These are phyloP conservation scores for Sugiyamaella boreocaroliniensis DNA, from an alignment of 805 yeast species.

Conservation along the genomic window DNA sequence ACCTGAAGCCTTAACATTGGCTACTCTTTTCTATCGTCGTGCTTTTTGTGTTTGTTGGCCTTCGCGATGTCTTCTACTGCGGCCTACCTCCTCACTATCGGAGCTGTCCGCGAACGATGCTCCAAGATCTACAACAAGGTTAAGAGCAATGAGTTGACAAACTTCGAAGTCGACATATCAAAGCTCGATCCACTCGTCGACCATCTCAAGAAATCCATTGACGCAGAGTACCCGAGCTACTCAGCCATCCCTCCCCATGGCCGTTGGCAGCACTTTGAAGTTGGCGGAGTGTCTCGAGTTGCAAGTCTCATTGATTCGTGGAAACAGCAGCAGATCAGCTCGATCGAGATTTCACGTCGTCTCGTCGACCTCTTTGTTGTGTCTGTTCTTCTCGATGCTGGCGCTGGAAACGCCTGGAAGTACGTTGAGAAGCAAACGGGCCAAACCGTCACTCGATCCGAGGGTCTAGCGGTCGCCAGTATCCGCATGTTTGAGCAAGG, in stretches of 20 bases:
- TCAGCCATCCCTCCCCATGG: conserved; percentile 57
- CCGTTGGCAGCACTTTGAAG: conserved; percentile 59
- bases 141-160: conserved; percentile 30
- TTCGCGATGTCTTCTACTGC: background rate
- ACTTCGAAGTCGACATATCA: conserved; percentile 42
- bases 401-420: conserved; percentile 57
- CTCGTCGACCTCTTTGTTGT: conserved; percentile 53
- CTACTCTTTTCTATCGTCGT: background rate
- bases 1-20: background rate
- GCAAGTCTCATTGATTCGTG: conserved; percentile 38
- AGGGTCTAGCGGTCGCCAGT: conserved; percentile 60
- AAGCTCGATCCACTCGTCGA: conserved; percentile 40
- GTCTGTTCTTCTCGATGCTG: conserved; percentile 60
- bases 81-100: conserved; percentile 41
- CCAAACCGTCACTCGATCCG: conserved; percentile 41
- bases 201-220: conserved; percentile 41
- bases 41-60: background rate
- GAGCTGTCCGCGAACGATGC: conserved; percentile 51
- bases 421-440: conserved; percentile 37
- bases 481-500: conserved; percentile 49
- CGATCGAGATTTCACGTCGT: conserved; percentile 45
- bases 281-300: conserved; percentile 41
- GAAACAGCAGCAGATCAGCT: conserved; percentile 28
- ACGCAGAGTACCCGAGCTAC: conserved; percentile 40
- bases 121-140: conserved; percentile 39